Evolutionary conservation across 2,329 filamentous ascomycete genomes (phyloP), one percentile per base, ranked within the genome.

Genomic region (Calycina herbarum): DNA sequence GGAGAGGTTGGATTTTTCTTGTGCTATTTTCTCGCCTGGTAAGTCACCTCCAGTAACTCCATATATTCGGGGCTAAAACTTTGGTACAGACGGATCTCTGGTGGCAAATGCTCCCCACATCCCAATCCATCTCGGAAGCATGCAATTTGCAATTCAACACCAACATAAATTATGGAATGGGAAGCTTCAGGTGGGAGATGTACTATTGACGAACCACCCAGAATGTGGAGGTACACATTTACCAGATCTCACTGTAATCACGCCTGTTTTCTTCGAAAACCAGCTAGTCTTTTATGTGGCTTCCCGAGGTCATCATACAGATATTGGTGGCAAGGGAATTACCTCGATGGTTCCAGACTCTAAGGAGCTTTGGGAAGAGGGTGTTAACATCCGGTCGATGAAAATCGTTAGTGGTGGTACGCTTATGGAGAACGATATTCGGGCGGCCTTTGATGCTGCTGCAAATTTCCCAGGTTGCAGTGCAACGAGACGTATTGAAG

Each of bases 261-360:
- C 91, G 45, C 91, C 91, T 0, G 90, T 91, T 0, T 94, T 94
- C 76, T 87, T 86, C 69, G 75, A 77, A n/a, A 38, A 87, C 3
- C 85, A 89, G n/a, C 93, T 94, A 65, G 83, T 93, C 64, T 94
- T 94, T 77, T 94, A 93, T 68, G 91, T 92, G 1, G 91, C 91
- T 0, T 92, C 89, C 4, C 64, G 72, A 10, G 91, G 91, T 0
- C 91, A 94, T 75, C 91, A 94, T 71, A 90, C 91, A 5, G 91
- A 94, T 71, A 94, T 95, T 0, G 92, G 92, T 10, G 92, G 92
- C 6, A 93, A 93, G 27, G 29, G 29, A 13, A 35, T 38, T 8
- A 54, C 54, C 0, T 91, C 87, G 0, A 95, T 95, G 92, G 91
- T 92, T 1, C 88, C 91, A 0, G 85, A 90, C 67, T 91, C 87